phyloP scores from a whole-genome alignment of 176 grass and related monocot species.

The Thinopyrum elongatum region DNA sequence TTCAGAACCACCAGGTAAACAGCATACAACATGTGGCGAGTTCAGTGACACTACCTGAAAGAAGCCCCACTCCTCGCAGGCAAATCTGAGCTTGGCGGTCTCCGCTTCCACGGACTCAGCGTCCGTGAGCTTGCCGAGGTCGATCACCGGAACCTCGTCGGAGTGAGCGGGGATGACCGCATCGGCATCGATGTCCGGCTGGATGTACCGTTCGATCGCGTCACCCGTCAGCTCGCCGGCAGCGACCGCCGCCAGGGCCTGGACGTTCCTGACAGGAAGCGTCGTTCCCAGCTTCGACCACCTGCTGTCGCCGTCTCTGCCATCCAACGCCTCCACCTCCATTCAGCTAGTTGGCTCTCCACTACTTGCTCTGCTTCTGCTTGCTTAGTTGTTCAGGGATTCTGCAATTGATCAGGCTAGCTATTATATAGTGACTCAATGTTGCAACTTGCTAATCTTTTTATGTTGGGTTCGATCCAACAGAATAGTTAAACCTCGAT shows the following conservation, averaged over 20 bases:
- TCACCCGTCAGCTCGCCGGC: not conserved
- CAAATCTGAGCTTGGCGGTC: conserved; percentile 26
- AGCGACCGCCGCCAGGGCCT: conserved; percentile 25
- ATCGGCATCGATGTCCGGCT: conserved; percentile 22
- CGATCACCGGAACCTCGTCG: conserved; percentile 26
- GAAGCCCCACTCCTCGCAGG: conserved; percentile 62
- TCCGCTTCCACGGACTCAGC: conserved; percentile 19
- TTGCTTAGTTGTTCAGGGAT: too few relatives aligned
- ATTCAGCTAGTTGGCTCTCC: too few relatives aligned
- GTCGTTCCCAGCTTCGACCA: not conserved
- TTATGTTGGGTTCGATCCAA: too few relatives aligned
- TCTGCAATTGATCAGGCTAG: too few relatives aligned
- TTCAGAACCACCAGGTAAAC: too few relatives aligned
- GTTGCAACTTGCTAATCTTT: too few relatives aligned
- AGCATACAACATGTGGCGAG: too few relatives aligned
- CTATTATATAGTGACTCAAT: too few relatives aligned
- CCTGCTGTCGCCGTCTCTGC: not conserved
- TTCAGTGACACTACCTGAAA: conserved; percentile 36
- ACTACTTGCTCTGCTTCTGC: too few relatives aligned
- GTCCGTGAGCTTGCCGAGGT: conserved; percentile 26
- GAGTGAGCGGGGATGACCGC: not conserved
- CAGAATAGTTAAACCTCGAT: too few relatives aligned
- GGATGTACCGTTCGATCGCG: conserved; percentile 28
- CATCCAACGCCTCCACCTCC: not conserved
- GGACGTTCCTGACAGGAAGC: conserved; percentile 39